Conservation (phyloP, 1,139 yeast genomes). For the Ogataea hybrid region DNA sequence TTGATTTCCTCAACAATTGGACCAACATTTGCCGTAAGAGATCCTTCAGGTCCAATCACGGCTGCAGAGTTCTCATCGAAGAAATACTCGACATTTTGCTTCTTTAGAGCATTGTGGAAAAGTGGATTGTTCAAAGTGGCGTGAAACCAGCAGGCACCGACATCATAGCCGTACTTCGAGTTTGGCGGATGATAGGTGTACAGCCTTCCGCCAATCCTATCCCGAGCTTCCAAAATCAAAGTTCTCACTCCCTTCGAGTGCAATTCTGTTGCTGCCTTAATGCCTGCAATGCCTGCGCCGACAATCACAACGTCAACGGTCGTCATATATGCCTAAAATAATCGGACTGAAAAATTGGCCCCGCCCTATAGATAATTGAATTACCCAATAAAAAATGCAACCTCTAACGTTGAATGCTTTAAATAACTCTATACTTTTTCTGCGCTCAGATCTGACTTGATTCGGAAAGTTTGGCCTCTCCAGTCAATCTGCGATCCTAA, state of each 20-base stretch:
- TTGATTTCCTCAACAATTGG: conserved; percentile 53
- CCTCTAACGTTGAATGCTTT: not conserved
- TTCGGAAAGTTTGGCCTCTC: conserved; percentile 77
- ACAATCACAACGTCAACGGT: conserved; percentile 29
- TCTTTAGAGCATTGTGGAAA: conserved; percentile 44
- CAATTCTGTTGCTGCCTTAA: conserved; percentile 46
- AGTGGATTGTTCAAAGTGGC: conserved; percentile 64
- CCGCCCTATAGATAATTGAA: not conserved
- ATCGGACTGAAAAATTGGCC: not conserved
- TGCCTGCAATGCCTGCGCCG: conserved; percentile 40
- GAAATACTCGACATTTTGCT: conserved; percentile 30
- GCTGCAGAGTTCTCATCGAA: conserved; percentile 30
- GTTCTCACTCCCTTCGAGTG: conserved; percentile 37
- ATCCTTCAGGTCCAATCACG: conserved; percentile 36
- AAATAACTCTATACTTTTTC: conserved; percentile 44
- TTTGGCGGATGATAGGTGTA: conserved; percentile 32
- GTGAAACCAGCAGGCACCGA: conserved; percentile 90
- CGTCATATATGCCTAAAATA: not conserved
- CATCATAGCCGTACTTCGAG: conserved; percentile 46
- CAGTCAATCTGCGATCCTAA: conserved; percentile 75
- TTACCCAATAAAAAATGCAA: not conserved
- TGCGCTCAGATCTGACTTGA: conserved; percentile 73
- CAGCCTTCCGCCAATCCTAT: conserved; percentile 49
- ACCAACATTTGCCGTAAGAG: conserved; percentile 33
- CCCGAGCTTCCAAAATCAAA: conserved; percentile 49